These are phyloP conservation scores for Amanita thiersii DNA, from an alignment of 768 basidiomycete species.

Conservation along the genomic window DNA sequence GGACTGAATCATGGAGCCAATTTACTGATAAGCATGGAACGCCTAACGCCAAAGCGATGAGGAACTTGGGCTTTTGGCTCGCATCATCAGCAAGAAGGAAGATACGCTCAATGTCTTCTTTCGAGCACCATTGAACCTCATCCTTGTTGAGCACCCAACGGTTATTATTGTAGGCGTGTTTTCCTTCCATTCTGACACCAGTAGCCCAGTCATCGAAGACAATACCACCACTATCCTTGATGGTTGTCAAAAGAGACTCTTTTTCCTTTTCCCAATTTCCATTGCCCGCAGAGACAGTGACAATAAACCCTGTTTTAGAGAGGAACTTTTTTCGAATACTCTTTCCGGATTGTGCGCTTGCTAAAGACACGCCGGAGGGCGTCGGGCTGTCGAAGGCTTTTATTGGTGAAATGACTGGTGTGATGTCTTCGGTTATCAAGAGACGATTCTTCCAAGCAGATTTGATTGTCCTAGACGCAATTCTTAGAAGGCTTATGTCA, in stretches of 20 bases:
- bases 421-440: constrained; percentile 32
- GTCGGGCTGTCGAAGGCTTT: constrained; percentile 30
- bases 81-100: constrained; percentile 63
- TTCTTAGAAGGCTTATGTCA: constrained; percentile 30
- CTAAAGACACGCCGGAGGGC: constrained; percentile 38
- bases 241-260: constrained; percentile 29
- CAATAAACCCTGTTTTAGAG: constrained; percentile 46
- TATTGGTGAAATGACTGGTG: constrained; percentile 31
- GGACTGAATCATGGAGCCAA: constrained; percentile 41
- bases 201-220: constrained; percentile 57
- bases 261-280: constrained; percentile 31
- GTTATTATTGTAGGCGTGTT: constrained; percentile 29
- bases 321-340: constrained; percentile 28
- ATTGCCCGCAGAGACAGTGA: constrained; percentile 39
- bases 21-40: constrained; percentile 67
- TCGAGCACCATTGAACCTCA: constrained; percentile 39
- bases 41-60: constrained; percentile 77
- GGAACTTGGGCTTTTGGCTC: constrained; percentile 69
- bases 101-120: constrained; percentile 38
- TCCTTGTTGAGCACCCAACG: constrained; percentile 44
- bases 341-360: constrained; percentile 24
- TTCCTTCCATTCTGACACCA: constrained; percentile 50
- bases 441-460: constrained; percentile 47
- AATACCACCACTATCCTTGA: constrained; percentile 44
- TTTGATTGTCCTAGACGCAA: constrained; percentile 43